Conservation (phyloP, 352 stramenopile species). For the Globisporangium abappressorium region DNA sequence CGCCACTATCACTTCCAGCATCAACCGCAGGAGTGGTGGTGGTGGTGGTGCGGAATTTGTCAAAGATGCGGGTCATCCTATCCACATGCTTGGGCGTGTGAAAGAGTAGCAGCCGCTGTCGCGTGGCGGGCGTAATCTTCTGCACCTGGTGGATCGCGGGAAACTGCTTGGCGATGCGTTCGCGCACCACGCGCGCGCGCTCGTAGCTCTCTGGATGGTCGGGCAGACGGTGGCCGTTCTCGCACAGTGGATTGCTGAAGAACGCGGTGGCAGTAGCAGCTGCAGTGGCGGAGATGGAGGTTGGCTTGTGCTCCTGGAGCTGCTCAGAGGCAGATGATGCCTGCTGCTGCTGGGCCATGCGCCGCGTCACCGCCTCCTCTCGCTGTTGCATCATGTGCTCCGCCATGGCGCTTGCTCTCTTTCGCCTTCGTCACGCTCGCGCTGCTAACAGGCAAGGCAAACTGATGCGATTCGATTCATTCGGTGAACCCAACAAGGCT, state of each 20-base stretch:
- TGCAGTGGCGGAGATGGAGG: too few species aligned
- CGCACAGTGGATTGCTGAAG: conserved; percentile 28
- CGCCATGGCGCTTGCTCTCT: neutral
- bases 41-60: neutral
- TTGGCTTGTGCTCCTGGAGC: neutral
- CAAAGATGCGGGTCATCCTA: conserved; percentile 23
- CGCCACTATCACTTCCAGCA: neutral
- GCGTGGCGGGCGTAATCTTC: conserved; percentile 20
- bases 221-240: conserved; percentile 25
- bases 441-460: too few species aligned
- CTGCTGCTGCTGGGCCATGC: conserved; percentile 2
- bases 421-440: neutral
- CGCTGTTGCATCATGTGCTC: neutral
- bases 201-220: conserved; percentile 29
- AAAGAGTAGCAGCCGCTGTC: conserved; percentile 33
- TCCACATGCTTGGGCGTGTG: conserved; percentile 33
- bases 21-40: neutral
- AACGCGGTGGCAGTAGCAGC: conserved; percentile 12
- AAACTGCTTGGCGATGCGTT: conserved; percentile 28
- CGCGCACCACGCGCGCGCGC: conserved; percentile 28
- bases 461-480: too few species aligned
- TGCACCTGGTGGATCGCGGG: conserved; percentile 21
- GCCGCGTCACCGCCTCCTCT: neutral
- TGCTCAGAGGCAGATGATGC: neutral
- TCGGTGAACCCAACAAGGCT: neutral